A percentile compares a stretch with the other conserved stretches of the same genome.
Conservation (phyloP, 2,329 filamentous ascomycete species). For the Beauveria medogensis region DNA sequence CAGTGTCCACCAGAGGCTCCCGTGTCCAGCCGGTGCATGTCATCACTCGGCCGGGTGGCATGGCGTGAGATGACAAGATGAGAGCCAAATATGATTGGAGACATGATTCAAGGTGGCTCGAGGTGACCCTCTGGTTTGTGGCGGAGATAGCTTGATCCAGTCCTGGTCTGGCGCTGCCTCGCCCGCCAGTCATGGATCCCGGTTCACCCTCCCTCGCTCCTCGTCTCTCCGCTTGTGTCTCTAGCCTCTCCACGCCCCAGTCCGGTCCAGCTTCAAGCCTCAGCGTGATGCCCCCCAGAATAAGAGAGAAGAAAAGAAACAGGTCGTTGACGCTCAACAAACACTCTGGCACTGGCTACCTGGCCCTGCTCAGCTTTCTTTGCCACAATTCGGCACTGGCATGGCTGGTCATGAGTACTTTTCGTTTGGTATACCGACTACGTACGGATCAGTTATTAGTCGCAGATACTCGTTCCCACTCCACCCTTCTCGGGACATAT, state of each 20-base stretch:
- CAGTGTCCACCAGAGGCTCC: background rate
- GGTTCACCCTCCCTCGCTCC: background rate
- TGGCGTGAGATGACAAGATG: background rate
- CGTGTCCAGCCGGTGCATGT: background rate
- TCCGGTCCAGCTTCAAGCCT: background rate
- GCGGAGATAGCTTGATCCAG: slow-evolving; percentile 10
- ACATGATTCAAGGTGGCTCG: background rate
- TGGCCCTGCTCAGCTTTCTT: background rate
- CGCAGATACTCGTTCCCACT: background rate
- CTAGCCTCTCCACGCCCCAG: background rate
- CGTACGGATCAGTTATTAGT: no score
- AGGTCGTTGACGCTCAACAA: background rate
- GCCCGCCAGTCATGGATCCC: background rate
- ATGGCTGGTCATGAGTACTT: background rate
- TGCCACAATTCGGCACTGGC: background rate
- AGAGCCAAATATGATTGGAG: no score
- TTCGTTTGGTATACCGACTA: background rate
- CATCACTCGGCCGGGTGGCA: background rate
- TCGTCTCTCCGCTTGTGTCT: background rate
- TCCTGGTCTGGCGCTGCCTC: background rate
- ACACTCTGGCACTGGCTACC: background rate
- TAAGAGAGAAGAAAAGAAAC: background rate
- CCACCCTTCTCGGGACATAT: slow-evolving; percentile 1
- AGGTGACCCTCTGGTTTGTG: slow-evolving; percentile 9
- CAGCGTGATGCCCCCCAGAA: background rate